phyloP scores from a whole-genome alignment of 129 eudicot species.

The Scalesia atractyloides region DNA sequence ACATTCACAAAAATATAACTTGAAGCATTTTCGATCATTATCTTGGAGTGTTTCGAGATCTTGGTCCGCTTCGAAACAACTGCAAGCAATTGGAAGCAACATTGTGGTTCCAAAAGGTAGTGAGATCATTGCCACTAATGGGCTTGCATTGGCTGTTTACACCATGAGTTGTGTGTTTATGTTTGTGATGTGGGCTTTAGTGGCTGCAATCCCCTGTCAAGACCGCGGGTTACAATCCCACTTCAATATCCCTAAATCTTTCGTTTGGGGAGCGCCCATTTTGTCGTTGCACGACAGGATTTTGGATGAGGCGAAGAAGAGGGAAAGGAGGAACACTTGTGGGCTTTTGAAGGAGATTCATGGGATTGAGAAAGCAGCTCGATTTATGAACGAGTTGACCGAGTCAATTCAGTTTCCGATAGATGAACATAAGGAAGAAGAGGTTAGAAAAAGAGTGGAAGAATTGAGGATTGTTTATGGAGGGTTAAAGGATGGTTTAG shows the following conservation, averaged over 20 bases:
- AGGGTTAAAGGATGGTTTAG: slow-evolving; percentile 53
- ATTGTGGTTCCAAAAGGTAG: slow-evolving; percentile 31
- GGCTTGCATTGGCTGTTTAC: slow-evolving; percentile 49
- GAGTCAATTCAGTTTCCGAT: slow-evolving; percentile 61
- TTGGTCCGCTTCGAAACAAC: slow-evolving; percentile 40
- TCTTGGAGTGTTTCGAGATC: slow-evolving; percentile 38
- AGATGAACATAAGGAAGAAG: slow-evolving; percentile 52
- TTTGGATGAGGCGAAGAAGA: slow-evolving; percentile 65
- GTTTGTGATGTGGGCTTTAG: slow-evolving; percentile 88
- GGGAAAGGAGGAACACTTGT: slow-evolving; percentile 50
- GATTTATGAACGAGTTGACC: slow-evolving; percentile 49
- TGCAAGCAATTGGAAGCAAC: slow-evolving; percentile 38
- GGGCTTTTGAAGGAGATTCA: slow-evolving; percentile 80
- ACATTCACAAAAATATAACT: slow-evolving; percentile 2
- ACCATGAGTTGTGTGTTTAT: slow-evolving; percentile 66
- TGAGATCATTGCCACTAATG: slow-evolving; percentile 42
- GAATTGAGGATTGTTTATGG: slow-evolving; percentile 46
- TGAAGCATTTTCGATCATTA: slow-evolving; percentile 31
- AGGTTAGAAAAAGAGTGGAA: slow-evolving; percentile 46
- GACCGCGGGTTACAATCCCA: slow-evolving; percentile 71
- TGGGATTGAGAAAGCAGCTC: slow-evolving; percentile 57
- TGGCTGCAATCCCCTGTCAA: slow-evolving; percentile 90
- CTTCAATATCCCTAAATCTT: slow-evolving; percentile 43
- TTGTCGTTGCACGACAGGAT: slow-evolving; percentile 64
- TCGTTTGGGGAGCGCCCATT: slow-evolving; percentile 57